Evolutionary conservation across 371 early-diverging fungal genomes (phyloP).

Genomic region (Rhizomucor pusillus): DNA sequence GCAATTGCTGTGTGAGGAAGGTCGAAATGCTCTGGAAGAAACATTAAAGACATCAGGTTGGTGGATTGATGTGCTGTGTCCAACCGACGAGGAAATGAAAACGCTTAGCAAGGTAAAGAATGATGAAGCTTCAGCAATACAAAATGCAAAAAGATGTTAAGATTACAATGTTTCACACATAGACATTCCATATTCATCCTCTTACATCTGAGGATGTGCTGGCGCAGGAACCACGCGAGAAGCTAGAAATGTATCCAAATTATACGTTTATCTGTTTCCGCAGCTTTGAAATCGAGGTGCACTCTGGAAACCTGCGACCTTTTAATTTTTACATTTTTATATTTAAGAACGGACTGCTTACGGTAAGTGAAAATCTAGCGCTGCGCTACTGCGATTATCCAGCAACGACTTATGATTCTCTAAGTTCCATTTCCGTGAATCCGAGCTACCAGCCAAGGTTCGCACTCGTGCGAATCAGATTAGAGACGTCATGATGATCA

Average conservation of each 20-base stretch:
- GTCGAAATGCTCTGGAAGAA: conserved; percentile 30
- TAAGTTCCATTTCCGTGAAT: conserved; percentile 40
- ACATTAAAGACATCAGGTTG: conserved; percentile 61
- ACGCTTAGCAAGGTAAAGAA: conserved; percentile 56
- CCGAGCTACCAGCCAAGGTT: conserved; percentile 30
- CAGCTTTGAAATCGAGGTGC: conserved; percentile 62
- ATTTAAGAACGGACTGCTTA: conserved; percentile 57
- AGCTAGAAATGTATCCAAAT: conserved; percentile 68
- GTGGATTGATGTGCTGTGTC: conserved; percentile 85
- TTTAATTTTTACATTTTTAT: conserved; percentile 84
- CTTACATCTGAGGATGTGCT: conserved; percentile 74
- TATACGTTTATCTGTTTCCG: conserved; percentile 72
- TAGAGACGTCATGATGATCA: conserved; percentile 35
- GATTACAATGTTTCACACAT: background rate
- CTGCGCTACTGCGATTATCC: no score
- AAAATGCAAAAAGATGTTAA: background rate
- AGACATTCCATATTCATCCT: conserved; percentile 67
- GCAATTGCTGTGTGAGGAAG: conserved; percentile 28
- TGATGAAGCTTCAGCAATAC: background rate
- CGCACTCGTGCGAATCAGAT: conserved; percentile 36
- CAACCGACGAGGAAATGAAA: conserved; percentile 80
- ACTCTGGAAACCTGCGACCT: conserved; percentile 48
- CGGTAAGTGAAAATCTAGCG: conserved; percentile 32
- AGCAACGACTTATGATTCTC: background rate
- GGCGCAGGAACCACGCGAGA: conserved; percentile 72